These are phyloP conservation scores for Colletotrichum higginsianum DNA, from an alignment of 2,329 filamentous ascomycete genomes.

Conservation along the genomic window DNA sequence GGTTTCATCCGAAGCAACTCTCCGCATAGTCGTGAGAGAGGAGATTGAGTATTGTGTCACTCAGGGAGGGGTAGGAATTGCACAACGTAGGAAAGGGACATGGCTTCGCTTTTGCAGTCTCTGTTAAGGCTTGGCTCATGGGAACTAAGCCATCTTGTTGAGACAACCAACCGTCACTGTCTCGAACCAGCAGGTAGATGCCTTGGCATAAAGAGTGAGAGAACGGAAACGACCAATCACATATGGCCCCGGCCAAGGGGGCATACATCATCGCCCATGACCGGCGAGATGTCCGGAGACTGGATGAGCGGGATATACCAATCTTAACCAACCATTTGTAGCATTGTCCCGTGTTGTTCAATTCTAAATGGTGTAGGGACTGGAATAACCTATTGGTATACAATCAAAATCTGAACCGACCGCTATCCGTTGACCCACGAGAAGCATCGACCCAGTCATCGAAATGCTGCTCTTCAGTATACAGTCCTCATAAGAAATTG, in stretches of 20 bases:
- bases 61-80: constrained; percentile 15
- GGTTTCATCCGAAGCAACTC: constrained; percentile 32
- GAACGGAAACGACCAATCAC: no score
- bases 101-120: background rate
- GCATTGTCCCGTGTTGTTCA: rapidly evolving
- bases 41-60: constrained; percentile 13
- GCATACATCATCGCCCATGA: background rate
- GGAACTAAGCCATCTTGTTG: background rate
- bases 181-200: background rate
- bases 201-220: background rate
- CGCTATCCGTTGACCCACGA: no score
- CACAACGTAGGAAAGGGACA: background rate
- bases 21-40: background rate
- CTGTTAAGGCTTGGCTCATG: no score
- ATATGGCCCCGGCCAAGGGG: no score
- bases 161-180: background rate
- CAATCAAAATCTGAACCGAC: no score
- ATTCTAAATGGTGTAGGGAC: no score
- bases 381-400: background rate
- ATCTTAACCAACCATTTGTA: background rate
- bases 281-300: background rate
- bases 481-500: no score
- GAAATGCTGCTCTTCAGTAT: no score
- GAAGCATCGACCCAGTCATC: no score
- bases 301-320: background rate